Evolutionary conservation across 345 rosid species (phyloP).

Genomic region (Gossypium bickii): DNA sequence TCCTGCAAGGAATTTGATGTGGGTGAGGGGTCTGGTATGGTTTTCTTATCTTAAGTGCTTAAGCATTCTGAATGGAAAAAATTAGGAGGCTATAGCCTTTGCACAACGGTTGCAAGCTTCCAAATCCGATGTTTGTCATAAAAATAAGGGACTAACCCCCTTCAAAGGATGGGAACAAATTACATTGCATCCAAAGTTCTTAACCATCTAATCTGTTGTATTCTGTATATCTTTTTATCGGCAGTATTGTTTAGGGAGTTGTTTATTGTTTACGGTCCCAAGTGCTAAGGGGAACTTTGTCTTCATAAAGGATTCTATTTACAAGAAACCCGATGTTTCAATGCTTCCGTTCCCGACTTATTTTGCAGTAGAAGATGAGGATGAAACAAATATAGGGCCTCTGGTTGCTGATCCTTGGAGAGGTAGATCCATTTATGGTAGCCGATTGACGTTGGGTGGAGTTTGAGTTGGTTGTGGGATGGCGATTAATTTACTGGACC

Average conservation of each 20-base stretch:
- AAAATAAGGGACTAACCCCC: too few relatives aligned
- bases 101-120: not conserved
- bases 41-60: slow-evolving; percentile 2
- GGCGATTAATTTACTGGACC: too few relatives aligned
- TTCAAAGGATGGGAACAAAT: not conserved
- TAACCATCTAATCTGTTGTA: not conserved
- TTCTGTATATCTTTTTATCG: not conserved
- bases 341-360: slow-evolving; percentile 87
- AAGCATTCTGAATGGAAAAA: not conserved
- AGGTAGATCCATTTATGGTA: too few relatives aligned
- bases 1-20: slow-evolving; percentile 81
- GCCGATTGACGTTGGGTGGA: too few relatives aligned
- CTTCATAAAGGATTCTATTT: slow-evolving; percentile 74
- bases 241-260: not conserved
- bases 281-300: slow-evolving; percentile 90
- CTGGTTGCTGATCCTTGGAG: too few relatives aligned
- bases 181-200: not conserved
- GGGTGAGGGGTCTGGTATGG: slow-evolving; percentile 94
- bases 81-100: not conserved
- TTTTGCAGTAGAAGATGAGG: slow-evolving; percentile 60
- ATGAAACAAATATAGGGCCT: too few relatives aligned
- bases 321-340: slow-evolving; percentile 71
- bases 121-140: not conserved
- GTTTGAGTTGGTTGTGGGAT: too few relatives aligned
- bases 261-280: slow-evolving; percentile 47